Percentiles rank a stretch among this genome's conserved stretches.
Evolutionary conservation across 352 stramenopile species (phyloP).

Genomic region (Globisporangium megalacanthum): DNA sequence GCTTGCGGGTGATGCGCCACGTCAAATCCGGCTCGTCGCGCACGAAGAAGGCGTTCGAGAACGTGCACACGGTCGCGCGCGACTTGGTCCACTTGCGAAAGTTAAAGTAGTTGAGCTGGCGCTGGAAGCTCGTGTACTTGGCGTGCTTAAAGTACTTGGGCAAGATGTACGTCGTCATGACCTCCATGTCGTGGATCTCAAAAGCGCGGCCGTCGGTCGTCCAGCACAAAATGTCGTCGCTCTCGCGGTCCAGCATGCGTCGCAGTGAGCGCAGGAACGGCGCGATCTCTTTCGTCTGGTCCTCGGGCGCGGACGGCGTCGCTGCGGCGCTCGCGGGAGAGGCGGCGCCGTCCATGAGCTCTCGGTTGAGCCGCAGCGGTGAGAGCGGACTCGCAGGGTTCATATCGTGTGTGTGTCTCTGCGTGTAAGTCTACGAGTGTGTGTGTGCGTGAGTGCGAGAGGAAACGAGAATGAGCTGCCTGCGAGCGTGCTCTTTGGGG

Average conservation of each 20-base stretch:
- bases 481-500: too few species aligned
- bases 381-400: neutral
- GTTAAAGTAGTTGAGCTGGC: conserved; percentile 91
- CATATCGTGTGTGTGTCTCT: neutral
- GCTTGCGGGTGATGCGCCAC: conserved; percentile 63
- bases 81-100: conserved; percentile 86
- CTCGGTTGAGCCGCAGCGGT: neutral
- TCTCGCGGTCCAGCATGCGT: conserved; percentile 54
- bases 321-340: neutral
- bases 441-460: neutral
- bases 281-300: conserved; percentile 40
- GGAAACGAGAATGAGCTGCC: too few species aligned
- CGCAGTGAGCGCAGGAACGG: conserved; percentile 57
- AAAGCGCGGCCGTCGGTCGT: conserved; percentile 50
- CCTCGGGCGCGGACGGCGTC: conserved; percentile 12
- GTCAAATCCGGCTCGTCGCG: conserved; percentile 53
- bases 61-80: conserved; percentile 65
- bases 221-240: conserved; percentile 43
- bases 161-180: conserved; percentile 75
- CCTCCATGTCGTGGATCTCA: conserved; percentile 65
- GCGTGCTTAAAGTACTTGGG: conserved; percentile 84
- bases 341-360: neutral
- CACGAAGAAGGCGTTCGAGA: conserved; percentile 65
- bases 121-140: conserved; percentile 80
- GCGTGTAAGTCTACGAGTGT: neutral